These are phyloP conservation scores for Debaryomyces maramus DNA, from an alignment of 805 yeast species.

Conservation along the genomic window DNA sequence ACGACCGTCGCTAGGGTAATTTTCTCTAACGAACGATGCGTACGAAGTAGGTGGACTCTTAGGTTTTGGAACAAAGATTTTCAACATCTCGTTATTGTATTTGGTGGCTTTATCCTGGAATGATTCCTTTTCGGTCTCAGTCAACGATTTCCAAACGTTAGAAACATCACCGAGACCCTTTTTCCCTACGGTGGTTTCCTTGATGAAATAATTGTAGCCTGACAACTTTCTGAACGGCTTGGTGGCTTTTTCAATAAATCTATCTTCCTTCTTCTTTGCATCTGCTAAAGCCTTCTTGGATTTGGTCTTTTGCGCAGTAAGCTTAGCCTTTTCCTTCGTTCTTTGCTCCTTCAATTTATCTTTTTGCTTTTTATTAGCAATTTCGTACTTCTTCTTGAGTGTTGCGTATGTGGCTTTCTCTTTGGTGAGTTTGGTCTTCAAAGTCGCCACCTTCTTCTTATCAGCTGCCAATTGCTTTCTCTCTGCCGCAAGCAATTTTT, in stretches of 20 bases:
- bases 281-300: constrained; percentile 8
- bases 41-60: constrained; percentile 30
- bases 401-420: constrained; percentile 13
- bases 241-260: constrained; percentile 19
- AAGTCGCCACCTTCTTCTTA: constrained; percentile 16
- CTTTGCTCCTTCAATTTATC: constrained; percentile 15
- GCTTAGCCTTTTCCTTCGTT: constrained; percentile 14
- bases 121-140: constrained; percentile 27
- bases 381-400: constrained; percentile 18
- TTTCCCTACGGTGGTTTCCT: constrained; percentile 15
- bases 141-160: constrained; percentile 26
- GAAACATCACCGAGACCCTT: constrained; percentile 16
- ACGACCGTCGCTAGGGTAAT: constrained; percentile 23
- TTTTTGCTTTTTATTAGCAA: constrained; percentile 17
- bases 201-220: constrained; percentile 24
- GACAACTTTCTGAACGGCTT: constrained; percentile 23
- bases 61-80: constrained; percentile 34
- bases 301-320: constrained; percentile 9
- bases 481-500: constrained; percentile 4
- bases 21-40: constrained; percentile 30
- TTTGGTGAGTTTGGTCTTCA: constrained; percentile 19
- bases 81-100: constrained; percentile 24
- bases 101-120: constrained; percentile 26
- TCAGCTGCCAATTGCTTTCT: constrained; percentile 7
- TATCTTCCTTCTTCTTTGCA: constrained; percentile 14